Conservation (phyloP, 805 yeast species). For the Ogataea glucozyma region DNA sequence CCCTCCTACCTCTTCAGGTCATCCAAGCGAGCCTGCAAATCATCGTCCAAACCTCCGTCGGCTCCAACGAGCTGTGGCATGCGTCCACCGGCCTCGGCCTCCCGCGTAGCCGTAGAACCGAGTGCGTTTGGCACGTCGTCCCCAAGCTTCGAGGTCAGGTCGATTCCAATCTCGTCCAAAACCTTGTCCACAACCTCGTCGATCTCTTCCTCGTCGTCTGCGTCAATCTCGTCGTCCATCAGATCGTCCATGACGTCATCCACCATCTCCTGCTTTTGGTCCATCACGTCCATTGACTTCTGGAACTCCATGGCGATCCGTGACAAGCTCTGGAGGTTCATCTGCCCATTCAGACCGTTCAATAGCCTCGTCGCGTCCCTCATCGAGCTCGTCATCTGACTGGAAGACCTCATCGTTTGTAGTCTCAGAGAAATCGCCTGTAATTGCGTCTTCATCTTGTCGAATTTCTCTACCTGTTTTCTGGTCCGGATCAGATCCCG, state of each 20-base stretch:
- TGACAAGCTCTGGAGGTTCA: conserved; percentile 89
- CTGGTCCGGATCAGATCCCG: conserved; percentile 90
- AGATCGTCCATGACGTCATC: conserved; percentile 97
- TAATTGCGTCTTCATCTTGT: conserved; percentile 89
- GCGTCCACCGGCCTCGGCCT: conserved; percentile 11
- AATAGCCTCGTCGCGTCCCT: conserved; percentile 85
- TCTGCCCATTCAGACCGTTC: conserved; percentile 77
- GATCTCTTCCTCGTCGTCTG: conserved; percentile 78
- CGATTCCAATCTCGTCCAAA: conserved; percentile 94
- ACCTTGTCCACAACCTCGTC: conserved; percentile 91
- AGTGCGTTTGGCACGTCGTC: conserved; percentile 43
- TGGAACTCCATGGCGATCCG: conserved; percentile 95
- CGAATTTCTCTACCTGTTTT: conserved; percentile 81
- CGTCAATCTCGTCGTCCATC: conserved; percentile 87
- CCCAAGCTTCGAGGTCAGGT: conserved; percentile 53
- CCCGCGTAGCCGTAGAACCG: conserved; percentile 9
- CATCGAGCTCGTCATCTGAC: conserved; percentile 95
- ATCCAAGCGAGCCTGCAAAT: conserved; percentile 83
- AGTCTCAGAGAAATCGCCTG: conserved; percentile 92
- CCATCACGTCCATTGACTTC: conserved; percentile 93
- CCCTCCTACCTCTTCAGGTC: conserved; percentile 60
- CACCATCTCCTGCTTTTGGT: conserved; percentile 98
- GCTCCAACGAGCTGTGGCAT: conserved; percentile 35
- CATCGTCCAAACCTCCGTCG: conserved; percentile 63
- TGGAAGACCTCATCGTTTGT: conserved; percentile 89